A percentile compares a stretch with the other conserved stretches of the same genome.
These are phyloP conservation scores for Lichtheimia ramosa DNA, from an alignment of 371 early-diverging fungal genomes.

Conservation along the genomic window DNA sequence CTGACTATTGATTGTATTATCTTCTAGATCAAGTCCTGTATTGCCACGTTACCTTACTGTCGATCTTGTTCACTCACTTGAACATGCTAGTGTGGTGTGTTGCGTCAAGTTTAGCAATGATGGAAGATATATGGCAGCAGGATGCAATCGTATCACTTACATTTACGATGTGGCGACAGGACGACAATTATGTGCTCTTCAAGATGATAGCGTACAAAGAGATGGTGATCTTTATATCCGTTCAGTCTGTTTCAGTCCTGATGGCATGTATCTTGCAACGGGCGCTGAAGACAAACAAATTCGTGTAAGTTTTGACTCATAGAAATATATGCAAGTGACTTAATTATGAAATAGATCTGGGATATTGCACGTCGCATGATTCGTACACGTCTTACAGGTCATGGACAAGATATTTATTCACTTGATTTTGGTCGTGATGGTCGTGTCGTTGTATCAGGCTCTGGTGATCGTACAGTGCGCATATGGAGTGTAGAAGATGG, in stretches of 20 bases:
- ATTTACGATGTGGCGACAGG: conserved; percentile 86
- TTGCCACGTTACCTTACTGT: conserved; percentile 73
- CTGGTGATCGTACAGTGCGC: conserved; percentile 87
- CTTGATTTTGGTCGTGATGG: conserved; percentile 93
- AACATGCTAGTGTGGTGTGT: conserved; percentile 94
- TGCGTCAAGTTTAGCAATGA: conserved; percentile 94
- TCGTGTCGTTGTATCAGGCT: conserved; percentile 82
- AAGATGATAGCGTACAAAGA: conserved; percentile 76
- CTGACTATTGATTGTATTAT: not conserved
- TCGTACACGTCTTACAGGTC: conserved; percentile 72
- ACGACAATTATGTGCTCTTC: conserved; percentile 40
- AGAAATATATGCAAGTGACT: not conserved
- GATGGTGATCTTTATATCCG: conserved; percentile 92
- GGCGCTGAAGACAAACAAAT: conserved; percentile 97
- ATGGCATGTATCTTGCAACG: conserved; percentile 90
- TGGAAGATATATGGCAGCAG: conserved; percentile 92
- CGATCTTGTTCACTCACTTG: conserved; percentile 82
- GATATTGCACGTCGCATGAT: conserved; percentile 65
- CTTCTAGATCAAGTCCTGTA: conserved; percentile 70
- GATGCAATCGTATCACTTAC: conserved; percentile 90
- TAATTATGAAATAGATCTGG: conserved; percentile 52
- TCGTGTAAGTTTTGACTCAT: conserved; percentile 50
- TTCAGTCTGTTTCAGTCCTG: conserved; percentile 96
- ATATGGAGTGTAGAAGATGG: conserved; percentile 84
- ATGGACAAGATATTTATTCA: conserved; percentile 93